Conservation (phyloP, 2,329 filamentous ascomycete genomes). For the Alternaria solani region DNA sequence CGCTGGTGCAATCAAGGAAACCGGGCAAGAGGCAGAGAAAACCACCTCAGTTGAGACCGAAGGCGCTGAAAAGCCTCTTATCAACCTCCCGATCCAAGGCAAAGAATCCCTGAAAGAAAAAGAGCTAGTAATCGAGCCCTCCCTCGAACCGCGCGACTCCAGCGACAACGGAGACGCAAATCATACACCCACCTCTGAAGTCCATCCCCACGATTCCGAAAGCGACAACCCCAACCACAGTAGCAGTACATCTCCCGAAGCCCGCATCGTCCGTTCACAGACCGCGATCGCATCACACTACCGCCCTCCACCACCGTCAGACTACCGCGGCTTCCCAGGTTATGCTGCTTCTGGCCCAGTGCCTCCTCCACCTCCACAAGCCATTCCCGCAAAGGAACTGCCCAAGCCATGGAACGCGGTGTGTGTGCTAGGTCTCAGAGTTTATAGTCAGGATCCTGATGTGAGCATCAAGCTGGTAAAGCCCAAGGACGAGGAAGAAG, state of each 20-base stretch:
- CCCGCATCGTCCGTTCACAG: not conserved
- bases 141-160: not conserved
- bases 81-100: not conserved
- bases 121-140: not conserved
- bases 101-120: conserved; percentile 2
- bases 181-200: not conserved
- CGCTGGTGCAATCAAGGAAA: not conserved
- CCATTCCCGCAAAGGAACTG: conserved; percentile 17
- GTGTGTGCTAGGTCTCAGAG: conserved; percentile 65
- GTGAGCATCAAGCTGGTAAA: conserved; percentile 45
- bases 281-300: not conserved
- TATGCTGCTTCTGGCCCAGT: not conserved
- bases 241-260: not conserved
- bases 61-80: not conserved
- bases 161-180: not conserved
- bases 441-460: conserved; percentile 52
- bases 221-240: not conserved
- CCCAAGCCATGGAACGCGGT: conserved; percentile 66
- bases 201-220: not conserved
- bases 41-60: not conserved
- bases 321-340: not conserved
- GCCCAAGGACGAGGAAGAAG: conserved; percentile 42
- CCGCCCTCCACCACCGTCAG: not conserved
- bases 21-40: not conserved
- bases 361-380: not conserved